Evolutionary conservation across 805 yeast species (phyloP).

Genomic region (Candida vartiovaarae): DNA sequence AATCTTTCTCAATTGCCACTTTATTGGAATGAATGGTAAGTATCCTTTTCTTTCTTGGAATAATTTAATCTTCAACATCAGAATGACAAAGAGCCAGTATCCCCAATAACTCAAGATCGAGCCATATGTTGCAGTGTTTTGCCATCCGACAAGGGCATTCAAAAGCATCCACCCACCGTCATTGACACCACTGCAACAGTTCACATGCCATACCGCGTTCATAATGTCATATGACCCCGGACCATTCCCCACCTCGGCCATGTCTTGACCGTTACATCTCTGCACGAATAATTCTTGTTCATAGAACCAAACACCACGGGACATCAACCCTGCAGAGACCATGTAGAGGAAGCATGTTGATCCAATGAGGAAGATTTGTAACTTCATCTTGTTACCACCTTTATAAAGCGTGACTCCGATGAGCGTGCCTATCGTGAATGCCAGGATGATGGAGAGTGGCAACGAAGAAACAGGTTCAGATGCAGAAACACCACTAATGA

Average conservation of each 20-base stretch:
- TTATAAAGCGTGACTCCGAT: slow-evolving; percentile 66
- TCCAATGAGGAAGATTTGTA: slow-evolving; percentile 65
- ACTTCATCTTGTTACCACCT: slow-evolving; percentile 71
- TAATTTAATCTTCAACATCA: slow-evolving; percentile 39
- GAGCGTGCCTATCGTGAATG: slow-evolving; percentile 50
- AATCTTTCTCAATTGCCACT: slow-evolving; percentile 54
- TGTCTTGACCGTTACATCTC: slow-evolving; percentile 73
- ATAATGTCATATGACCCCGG: slow-evolving; percentile 87
- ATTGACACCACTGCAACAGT: slow-evolving; percentile 85
- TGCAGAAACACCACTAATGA: slow-evolving; percentile 82
- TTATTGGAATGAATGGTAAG: slow-evolving; percentile 55
- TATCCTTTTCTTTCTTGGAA: slow-evolving; percentile 53
- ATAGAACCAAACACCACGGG: slow-evolving; percentile 87
- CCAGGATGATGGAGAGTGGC: slow-evolving; percentile 57
- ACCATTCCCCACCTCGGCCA: slow-evolving; percentile 82
- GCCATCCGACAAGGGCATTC: slow-evolving; percentile 90
- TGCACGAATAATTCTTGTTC: slow-evolving; percentile 73
- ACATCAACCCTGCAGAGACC: slow-evolving; percentile 82
- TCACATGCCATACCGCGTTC: slow-evolving; percentile 85
- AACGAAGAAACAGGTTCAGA: slow-evolving; percentile 60
- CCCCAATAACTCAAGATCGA: slow-evolving; percentile 66
- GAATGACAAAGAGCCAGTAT: slow-evolving; percentile 57
- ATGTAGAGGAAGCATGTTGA: slow-evolving; percentile 79
- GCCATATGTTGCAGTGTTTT: slow-evolving; percentile 88
- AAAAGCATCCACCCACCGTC: slow-evolving; percentile 92